phyloP scores from a whole-genome alignment of 2,329 filamentous ascomycete species.

The Fusarium robinianum region DNA sequence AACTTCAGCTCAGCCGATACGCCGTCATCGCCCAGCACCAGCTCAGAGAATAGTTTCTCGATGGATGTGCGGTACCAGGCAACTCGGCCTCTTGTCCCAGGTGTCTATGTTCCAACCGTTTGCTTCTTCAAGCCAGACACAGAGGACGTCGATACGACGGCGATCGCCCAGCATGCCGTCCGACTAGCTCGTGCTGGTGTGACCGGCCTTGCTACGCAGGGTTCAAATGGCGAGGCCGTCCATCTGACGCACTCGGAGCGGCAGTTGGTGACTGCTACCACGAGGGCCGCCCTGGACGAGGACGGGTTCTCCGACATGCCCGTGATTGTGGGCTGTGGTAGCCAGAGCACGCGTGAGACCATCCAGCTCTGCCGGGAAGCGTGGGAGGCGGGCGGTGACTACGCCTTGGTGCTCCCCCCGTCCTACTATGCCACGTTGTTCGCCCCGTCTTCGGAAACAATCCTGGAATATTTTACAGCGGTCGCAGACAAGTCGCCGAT shows the following conservation, averaged over 20 bases:
- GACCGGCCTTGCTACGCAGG: conserved; percentile 75
- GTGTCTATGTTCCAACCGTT: conserved; percentile 74
- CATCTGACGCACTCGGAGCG: conserved; percentile 75
- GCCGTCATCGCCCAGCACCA: conserved; percentile 46
- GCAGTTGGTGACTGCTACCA: conserved; percentile 68
- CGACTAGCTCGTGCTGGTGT: conserved; percentile 76
- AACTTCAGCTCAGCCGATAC: conserved; percentile 37
- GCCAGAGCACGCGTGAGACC: conserved; percentile 74
- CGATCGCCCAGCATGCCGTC: conserved; percentile 64
- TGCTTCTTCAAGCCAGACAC: conserved; percentile 70
- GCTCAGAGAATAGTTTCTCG: conserved; percentile 48
- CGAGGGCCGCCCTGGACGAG: conserved; percentile 67
- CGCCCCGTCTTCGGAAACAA: conserved; percentile 53
- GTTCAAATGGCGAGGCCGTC: conserved; percentile 82
- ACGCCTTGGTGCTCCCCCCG: conserved; percentile 75
- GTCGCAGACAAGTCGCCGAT: conserved; percentile 67
- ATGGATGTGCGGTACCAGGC: conserved; percentile 41
- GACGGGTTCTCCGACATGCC: conserved; percentile 69
- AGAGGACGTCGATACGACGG: conserved; percentile 68
- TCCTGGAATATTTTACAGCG: conserved; percentile 67
- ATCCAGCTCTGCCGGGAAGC: conserved; percentile 72
- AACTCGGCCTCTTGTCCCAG: conserved; percentile 49
- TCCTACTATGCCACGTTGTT: conserved; percentile 75
- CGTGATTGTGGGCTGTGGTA: conserved; percentile 76
- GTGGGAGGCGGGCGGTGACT: conserved; percentile 71